Evolutionary conservation across 2,329 filamentous ascomycete genomes (phyloP), one percentile per base, ranked within the genome.

Genomic region (Colletotrichum ledebouriae): DNA sequence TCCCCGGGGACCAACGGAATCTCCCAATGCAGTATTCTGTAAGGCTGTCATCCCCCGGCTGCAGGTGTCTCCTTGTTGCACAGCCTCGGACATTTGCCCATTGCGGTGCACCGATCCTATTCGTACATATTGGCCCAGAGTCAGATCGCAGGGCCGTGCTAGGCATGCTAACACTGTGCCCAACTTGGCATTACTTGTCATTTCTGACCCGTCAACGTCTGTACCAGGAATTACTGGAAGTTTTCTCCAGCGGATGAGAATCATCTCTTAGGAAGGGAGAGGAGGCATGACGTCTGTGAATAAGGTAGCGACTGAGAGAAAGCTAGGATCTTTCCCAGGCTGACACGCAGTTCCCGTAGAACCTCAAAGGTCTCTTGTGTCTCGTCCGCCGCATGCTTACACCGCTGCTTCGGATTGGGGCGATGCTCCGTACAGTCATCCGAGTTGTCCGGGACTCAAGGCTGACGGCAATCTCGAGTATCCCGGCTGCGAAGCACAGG

Each of bases 361-460:
- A 20, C 53, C 39, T 33, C 39, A 22, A 11, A 6, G 46, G 34
- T 33, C 33, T 25, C 13, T 53, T 33, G 33, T 29, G 37, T 37
- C 39, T 39, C 22, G 33, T 34, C 53, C 50, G 44, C 41, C 42
- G 33, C 22, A 47, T 52, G 46, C 60, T 65, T 68, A 59, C 65
- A 68, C 61, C 65, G 61, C 65, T 65, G 61, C 25, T 68, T 60
- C 34, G 29, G 25, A n/a, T 33, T 41, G 42, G 47, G 33, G 33
- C 50, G 37, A 56, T 49, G 25, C 25, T 17, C n/a, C n/a, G n/a
- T n/a, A 56, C 61, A 20, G 49, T 34, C 49, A 41, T 61, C 55
- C 47, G 34, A 59, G 47, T 29, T 37, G 55, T 2, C 46, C 29
- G 57, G 34, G 50, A 50, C 39, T 52, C 55, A 50, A 56, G 55